Conservation (phyloP, 139 green algal species). For the Chlamydomonas sp. region DNA sequence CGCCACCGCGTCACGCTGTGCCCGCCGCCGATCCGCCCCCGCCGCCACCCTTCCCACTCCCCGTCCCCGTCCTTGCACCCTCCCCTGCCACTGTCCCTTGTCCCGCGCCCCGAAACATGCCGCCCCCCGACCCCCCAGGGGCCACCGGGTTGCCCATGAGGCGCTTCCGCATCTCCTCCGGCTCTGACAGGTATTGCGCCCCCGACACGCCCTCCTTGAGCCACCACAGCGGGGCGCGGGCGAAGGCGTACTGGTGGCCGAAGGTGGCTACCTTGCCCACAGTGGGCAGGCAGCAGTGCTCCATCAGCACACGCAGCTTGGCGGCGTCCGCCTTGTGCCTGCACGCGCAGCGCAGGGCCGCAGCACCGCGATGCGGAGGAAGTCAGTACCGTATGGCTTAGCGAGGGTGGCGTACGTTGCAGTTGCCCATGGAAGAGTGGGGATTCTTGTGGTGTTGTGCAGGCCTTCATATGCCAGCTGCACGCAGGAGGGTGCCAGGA, state of each 20-base stretch:
- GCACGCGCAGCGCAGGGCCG: background rate
- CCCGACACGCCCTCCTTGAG: background rate
- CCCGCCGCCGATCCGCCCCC: no score
- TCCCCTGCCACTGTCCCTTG: background rate
- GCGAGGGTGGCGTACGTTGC: no score
- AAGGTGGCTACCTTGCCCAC: conserved; percentile 46
- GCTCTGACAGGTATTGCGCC: conserved; percentile 5
- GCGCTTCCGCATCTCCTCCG: conserved; percentile 7
- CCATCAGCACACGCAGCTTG: conserved; percentile 31
- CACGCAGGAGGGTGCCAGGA: no score
- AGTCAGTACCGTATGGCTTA: no score
- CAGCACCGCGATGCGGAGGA: no score
- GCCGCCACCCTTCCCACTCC: no score
- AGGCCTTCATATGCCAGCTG: no score
- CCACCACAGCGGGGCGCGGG: conserved; percentile 39
- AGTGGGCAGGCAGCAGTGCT: conserved; percentile 11
- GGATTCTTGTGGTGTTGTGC: no score
- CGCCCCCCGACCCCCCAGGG: background rate
- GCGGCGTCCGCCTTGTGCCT: conserved; percentile 11
- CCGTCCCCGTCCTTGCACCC: background rate
- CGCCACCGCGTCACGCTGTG: no score
- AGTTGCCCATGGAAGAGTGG: no score
- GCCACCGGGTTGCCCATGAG: conserved; percentile 27
- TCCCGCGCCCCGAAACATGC: background rate
- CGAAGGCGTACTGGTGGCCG: conserved; percentile 54